phyloP scores from a whole-genome alignment of 176 grass and related monocot species.

The Typha latifolia region DNA sequence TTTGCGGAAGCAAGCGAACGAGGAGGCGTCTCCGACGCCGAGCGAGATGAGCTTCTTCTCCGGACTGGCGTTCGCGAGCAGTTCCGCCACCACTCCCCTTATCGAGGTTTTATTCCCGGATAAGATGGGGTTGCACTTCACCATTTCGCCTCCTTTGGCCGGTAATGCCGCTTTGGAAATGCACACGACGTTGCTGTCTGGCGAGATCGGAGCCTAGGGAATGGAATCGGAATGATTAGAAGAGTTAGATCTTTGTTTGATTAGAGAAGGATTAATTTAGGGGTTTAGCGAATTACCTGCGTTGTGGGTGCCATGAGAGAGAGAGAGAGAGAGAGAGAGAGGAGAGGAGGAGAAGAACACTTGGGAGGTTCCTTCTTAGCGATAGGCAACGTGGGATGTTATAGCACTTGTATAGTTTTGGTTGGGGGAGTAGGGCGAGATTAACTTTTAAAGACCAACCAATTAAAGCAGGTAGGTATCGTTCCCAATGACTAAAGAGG shows the following conservation, averaged over 20 bases:
- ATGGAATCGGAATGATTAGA: not conserved
- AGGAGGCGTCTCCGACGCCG: conserved; percentile 77
- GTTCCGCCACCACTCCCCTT: conserved; percentile 48
- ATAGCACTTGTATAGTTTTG: no score
- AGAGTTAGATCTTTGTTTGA: not conserved
- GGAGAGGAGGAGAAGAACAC: not conserved
- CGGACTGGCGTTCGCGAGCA: conserved; percentile 17
- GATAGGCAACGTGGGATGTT: conserved; percentile 31
- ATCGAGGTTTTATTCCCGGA: conserved; percentile 56
- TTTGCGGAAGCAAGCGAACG: conserved; percentile 53
- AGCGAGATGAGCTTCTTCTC: conserved; percentile 51
- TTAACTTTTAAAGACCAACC: no score
- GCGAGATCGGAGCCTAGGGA: not conserved
- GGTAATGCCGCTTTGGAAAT: not conserved
- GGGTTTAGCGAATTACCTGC: conserved; percentile 12
- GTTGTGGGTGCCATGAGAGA: conserved; percentile 38
- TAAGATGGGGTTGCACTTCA: conserved; percentile 59
- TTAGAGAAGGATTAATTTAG: no score
- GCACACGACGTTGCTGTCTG: not conserved
- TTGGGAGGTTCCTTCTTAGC: conserved; percentile 22
- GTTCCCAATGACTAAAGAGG: no score
- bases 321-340: not conserved
- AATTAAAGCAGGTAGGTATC: no score
- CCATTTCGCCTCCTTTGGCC: not conserved
- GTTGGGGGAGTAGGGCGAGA: no score